Evolutionary conservation across 164 flowering plant genomes (phyloP).

Genomic region (Nymphaea colorata): DNA sequence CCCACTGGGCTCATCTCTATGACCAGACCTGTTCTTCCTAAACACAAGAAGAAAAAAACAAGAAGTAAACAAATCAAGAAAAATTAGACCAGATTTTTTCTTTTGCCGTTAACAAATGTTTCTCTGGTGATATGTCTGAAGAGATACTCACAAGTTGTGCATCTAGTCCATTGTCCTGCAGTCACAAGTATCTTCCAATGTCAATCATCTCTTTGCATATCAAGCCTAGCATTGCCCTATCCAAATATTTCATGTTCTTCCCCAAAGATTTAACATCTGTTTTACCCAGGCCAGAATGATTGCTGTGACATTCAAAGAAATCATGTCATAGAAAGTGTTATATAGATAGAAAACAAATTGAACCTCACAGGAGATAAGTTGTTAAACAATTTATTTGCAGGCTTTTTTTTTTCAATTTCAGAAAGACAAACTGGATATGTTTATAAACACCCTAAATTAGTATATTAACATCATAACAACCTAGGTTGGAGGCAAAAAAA

Average conservation of each 20-base stretch:
- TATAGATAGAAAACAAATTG: background rate
- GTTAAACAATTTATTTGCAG: too few species aligned
- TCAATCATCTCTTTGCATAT: slow-evolving; percentile 92
- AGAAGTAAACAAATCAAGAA: too few species aligned
- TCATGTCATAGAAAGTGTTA: too few species aligned
- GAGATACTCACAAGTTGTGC: slow-evolving; percentile 67
- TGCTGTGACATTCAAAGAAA: background rate
- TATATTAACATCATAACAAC: too few species aligned
- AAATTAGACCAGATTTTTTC: too few species aligned
- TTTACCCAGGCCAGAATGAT: slow-evolving; percentile 8
- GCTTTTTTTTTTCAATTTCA: too few species aligned
- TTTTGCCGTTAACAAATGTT: slow-evolving; percentile 59
- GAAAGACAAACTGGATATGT: too few species aligned
- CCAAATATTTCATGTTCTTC: slow-evolving; percentile 44
- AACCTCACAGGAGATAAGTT: background rate
- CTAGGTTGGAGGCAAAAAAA: too few species aligned
- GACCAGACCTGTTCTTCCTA: slow-evolving; percentile 3
- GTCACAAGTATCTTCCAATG: slow-evolving; percentile 74
- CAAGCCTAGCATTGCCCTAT: slow-evolving; percentile 74
- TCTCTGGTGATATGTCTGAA: slow-evolving; percentile 68
- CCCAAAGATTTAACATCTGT: slow-evolving; percentile 32
- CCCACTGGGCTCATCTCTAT: slow-evolving; percentile 8
- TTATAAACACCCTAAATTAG: too few species aligned
- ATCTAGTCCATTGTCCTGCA: slow-evolving; percentile 41
- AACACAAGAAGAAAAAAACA: too few species aligned